Conservation (phyloP, 2,329 filamentous ascomycete species). For the Alternaria gansuensis region DNA sequence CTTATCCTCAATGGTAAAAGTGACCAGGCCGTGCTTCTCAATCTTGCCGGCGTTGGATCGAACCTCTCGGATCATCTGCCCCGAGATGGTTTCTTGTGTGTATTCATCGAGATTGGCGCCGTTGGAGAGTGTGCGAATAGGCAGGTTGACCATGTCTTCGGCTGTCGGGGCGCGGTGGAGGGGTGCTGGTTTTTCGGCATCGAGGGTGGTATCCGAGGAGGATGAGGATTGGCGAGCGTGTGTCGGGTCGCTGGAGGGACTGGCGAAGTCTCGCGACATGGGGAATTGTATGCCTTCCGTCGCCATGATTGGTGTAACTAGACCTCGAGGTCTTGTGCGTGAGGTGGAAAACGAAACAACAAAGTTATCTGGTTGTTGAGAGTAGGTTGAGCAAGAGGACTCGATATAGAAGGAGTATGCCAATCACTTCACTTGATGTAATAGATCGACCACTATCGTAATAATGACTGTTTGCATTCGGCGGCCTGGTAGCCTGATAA, state of each 20-base stretch:
- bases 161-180: slow-evolving; percentile 37
- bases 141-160: slow-evolving; percentile 66
- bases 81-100: slow-evolving; percentile 66
- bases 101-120: slow-evolving; percentile 70
- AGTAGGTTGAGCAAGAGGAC: not conserved
- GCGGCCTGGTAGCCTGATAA: not conserved
- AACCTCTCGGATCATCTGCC: slow-evolving; percentile 67
- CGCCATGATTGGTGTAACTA: slow-evolving; percentile 20
- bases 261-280: slow-evolving; percentile 27
- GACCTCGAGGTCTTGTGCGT: slow-evolving; percentile 2
- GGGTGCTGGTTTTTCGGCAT: slow-evolving; percentile 21
- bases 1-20: slow-evolving; percentile 74
- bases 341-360: not conserved
- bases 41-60: slow-evolving; percentile 64
- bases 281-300: slow-evolving; percentile 27
- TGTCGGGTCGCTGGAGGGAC: slow-evolving; percentile 6
- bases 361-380: not conserved
- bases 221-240: slow-evolving; percentile 25
- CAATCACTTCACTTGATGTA: not conserved
- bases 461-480: not conserved
- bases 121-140: slow-evolving; percentile 69
- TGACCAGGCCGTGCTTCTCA: slow-evolving; percentile 69
- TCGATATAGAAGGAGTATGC: not conserved
- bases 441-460: not conserved
- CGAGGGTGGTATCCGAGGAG: slow-evolving; percentile 23